Percentiles rank a stretch among this genome's conserved stretches.
phyloP scores from a whole-genome alignment of 306 rosid genomes.

The Trifolium fragiferum region DNA sequence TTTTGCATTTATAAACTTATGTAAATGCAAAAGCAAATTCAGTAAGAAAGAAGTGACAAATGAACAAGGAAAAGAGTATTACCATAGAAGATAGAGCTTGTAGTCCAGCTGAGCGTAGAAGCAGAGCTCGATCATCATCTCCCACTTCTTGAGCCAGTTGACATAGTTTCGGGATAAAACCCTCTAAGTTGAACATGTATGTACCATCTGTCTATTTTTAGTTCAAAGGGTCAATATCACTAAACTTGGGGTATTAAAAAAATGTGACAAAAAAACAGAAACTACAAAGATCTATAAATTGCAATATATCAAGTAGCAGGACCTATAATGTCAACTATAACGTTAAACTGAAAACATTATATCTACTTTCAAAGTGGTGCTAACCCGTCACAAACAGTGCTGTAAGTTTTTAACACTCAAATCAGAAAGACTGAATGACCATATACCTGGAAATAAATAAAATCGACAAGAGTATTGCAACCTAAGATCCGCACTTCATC shows the following conservation, averaged over 20 bases:
- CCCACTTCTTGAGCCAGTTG: constrained; percentile 89
- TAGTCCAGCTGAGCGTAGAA: constrained; percentile 83
- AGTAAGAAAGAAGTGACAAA: constrained; percentile 21
- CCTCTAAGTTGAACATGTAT: constrained; percentile 96
- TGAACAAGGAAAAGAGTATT: constrained; percentile 38
- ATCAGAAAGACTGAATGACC: constrained; percentile 37
- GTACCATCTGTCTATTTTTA: constrained; percentile 86
- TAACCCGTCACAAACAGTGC: constrained; percentile 17
- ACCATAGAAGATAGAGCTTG: constrained; percentile 82
- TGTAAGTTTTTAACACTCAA: constrained; percentile 28
- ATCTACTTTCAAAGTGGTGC: constrained; percentile 31
- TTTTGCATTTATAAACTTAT: constrained; percentile 14
- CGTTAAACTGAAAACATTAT: constrained; percentile 25
- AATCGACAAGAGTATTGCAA: constrained; percentile 74
- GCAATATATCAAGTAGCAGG: constrained; percentile 36
- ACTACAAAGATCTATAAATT: constrained; percentile 20
- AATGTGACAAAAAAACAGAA: neutral
- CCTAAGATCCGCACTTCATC: constrained; percentile 81
- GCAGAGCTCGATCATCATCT: constrained; percentile 66
- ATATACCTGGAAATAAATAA: constrained; percentile 78
- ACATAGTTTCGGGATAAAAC: constrained; percentile 93
- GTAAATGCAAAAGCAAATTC: constrained; percentile 28
- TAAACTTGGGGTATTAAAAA: constrained; percentile 39
- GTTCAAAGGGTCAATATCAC: constrained; percentile 57
- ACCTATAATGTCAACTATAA: constrained; percentile 21